A percentile compares a stretch with the other conserved stretches of the same genome.
phyloP scores from a whole-genome alignment of 1,139 yeast species.

The Magnusiomyces paraingens region DNA sequence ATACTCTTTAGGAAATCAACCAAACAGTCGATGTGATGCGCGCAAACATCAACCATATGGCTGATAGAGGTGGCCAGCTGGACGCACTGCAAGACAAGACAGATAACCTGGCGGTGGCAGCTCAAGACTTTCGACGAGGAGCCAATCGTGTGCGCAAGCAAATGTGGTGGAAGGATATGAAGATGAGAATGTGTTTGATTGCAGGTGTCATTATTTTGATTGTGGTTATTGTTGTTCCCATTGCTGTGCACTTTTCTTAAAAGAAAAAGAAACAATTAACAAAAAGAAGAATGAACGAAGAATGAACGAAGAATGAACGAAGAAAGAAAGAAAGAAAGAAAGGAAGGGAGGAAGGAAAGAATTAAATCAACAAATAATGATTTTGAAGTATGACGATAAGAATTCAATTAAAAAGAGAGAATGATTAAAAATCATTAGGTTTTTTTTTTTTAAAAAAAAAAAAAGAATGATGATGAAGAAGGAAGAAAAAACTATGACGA shows the following conservation, averaged over 20 bases:
- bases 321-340: too few species aligned
- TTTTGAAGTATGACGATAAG: background rate
- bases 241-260: constrained; percentile 53
- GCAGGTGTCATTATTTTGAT: constrained; percentile 74
- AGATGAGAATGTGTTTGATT: constrained; percentile 89
- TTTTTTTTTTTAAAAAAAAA: background rate
- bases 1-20: constrained; percentile 61
- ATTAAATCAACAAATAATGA: background rate
- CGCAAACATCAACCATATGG: constrained; percentile 92
- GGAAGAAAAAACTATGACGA: constrained; percentile 26
- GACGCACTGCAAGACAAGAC: constrained; percentile 93
- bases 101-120: constrained; percentile 85
- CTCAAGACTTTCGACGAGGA: constrained; percentile 94
- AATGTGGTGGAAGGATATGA: constrained; percentile 99
- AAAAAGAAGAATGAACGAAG: too few species aligned
- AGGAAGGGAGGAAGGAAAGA: background rate
- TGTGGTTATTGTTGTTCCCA: constrained; percentile 83
- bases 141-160: constrained; percentile 97
- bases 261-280: background rate
- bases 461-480: background rate
- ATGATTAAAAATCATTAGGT: background rate
- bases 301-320: too few species aligned
- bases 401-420: background rate
- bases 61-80: constrained; percentile 89
- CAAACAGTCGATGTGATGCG: constrained; percentile 98